Base-by-base conservation (phyloP, 2,329 filamentous ascomycete species). In the Fusarium sp. region DNA sequence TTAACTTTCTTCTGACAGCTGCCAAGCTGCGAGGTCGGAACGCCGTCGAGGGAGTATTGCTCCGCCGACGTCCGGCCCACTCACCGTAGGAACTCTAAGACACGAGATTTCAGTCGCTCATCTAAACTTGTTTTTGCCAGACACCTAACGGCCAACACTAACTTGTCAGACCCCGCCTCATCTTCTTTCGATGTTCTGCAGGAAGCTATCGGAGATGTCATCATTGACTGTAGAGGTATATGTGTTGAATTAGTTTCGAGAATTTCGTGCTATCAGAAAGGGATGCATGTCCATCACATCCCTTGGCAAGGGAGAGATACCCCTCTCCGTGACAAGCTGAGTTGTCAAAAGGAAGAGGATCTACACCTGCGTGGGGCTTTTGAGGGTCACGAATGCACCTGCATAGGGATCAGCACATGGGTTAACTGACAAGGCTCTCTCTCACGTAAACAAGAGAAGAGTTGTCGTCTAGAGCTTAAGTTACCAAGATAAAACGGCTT, bases 11-110 rank as follows among this genome's bases (percentile, higher is more conserved):
- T 1, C 16, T 46, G 49, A 8, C 16, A 18, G 19, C 4, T 34
- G 65, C 52, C 51, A 50, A 44, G 66, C 16, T 44, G 37, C 30
- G 14, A 58, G 10, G 25, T 19, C 28, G 41, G 26, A 37, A n/a
- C 39, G 5, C 18, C 19, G 9, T 13, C 34, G 25, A 28, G 18
- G 6, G 19, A 16, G 30, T 16, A 9, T 34, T 16, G n/a, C 13
- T 6, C 9, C 12, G 5, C 31, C 41, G 28, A 43, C 14, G 16
- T 58, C 30, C 39, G 13, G 16, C 4, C 62, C 44, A 45, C 23
- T 63, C 13, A 53, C 2, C 6, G 12, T 1, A n/a, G 3, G 1
- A 4, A 4, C 4, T 21, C n/a, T n/a, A 12, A 63, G 52, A 67
- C 62, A 56, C 21, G 34, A 14, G 30, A 14, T 2, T 14, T 13